Base-by-base conservation (phyloP, 108 stramenopile species). In the Asterionellopsis glacialis region DNA sequence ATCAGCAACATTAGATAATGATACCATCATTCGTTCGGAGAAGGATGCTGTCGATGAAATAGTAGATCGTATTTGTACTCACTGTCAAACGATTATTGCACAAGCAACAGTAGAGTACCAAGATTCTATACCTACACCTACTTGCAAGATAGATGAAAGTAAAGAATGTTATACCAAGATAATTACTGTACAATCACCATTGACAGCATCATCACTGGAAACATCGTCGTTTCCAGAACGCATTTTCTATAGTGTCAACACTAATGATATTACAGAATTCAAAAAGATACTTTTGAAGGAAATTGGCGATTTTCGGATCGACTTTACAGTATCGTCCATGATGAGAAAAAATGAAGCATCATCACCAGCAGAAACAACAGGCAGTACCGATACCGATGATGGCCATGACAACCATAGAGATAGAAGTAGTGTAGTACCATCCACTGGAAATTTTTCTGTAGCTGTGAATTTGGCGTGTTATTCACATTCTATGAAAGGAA, bases 401-500 rank as follows among this genome's bases (percentile, higher is more conserved):
- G 5, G 13, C 45, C 11, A 77, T 82, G 50, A 84, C 83, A 7
- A 83, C 85, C 55, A 82, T 86, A 73, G 25, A 74, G 11, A 64
- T 91, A 1, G 68, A 74, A 42, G 53, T 74, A 49, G 80, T 39
- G 41, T 49, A 18, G 28, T 45, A 11, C 53, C 27, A n/a, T 48
- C 45, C 38, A 64, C 24, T 23, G 48, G 40, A 42, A 12, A 15
- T 23, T 39, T 58, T 44, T 42, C 38, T 19, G 58, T 81, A 14
- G n/a, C 55, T 9, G 79, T 84, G n/a, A 61, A 51, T 2, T 45
- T 90, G 27, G 67, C 65, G 55, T 53, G 65, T n/a, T 87, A 63
- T 67, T 41, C 64, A 16, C 85, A 91, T 64, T 81, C 89, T 18
- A 50, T 63, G 24, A 63, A 56, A 26, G 91, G 87, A 1, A 54